A percentile compares a stretch with the other conserved stretches of the same genome.
phyloP scores from a whole-genome alignment of 2,329 filamentous ascomycete genomes.

The Monosporascus sp. region DNA sequence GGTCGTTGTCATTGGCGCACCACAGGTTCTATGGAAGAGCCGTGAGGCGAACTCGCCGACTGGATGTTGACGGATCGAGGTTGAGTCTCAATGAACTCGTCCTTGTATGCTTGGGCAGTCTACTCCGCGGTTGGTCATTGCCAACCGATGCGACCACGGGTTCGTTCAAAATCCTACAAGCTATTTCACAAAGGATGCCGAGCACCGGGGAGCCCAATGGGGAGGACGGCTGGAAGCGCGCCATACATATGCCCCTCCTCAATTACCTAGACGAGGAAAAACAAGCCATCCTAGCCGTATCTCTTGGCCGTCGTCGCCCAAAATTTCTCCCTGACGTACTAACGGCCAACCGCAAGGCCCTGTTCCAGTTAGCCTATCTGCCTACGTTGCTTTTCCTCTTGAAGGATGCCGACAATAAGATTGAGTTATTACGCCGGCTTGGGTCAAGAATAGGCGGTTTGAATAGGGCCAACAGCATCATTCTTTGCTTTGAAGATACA shows the following conservation, averaged over 20 bases:
- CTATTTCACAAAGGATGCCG: neutral
- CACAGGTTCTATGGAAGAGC: constrained; percentile 7
- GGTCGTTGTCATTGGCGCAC: constrained; percentile 8
- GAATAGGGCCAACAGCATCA: neutral
- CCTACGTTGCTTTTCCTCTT: neutral
- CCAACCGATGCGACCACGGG: neutral
- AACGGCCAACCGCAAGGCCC: neutral
- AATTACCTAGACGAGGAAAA: neutral
- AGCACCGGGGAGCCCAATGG: neutral
- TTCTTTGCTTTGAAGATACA: neutral
- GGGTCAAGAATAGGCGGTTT: neutral
- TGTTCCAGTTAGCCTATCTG: neutral
- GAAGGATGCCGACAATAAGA: neutral
- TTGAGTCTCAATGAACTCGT: constrained; percentile 5
- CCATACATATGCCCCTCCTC: neutral
- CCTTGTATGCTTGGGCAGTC: constrained; percentile 3
- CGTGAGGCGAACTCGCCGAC: neutral
- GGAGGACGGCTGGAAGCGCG: neutral
- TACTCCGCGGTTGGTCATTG: neutral
- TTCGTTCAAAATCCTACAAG: neutral
- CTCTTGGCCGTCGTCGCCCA: neutral
- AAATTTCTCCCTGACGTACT: neutral
- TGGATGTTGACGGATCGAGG: constrained; percentile 1
- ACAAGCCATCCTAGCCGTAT: neutral
- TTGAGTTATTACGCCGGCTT: neutral